Evolutionary conservation across 331 rosid species (phyloP), one percentile per base, ranked within the genome.

Genomic region (Ulmus americana): DNA sequence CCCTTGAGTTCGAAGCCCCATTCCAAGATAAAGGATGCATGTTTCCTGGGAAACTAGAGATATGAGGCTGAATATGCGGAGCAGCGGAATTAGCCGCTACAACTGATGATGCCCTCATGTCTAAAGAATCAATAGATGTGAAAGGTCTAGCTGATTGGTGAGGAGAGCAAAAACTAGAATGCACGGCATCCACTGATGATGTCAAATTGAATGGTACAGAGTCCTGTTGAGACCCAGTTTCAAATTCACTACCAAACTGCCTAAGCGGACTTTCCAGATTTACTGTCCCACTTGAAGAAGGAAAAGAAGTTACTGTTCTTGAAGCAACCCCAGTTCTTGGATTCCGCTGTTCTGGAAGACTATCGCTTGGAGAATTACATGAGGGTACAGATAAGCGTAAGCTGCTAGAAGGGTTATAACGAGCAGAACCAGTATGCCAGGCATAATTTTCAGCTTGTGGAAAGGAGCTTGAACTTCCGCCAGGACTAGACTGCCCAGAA

Each of bases 401-500:
- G 66, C 70, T 74, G 68, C 82, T 69, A 22, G 90, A 76, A 79
- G 76, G 79, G 76, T 70, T 77, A 67, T 58, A 70, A 65, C 59
- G 75, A 64, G 75, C 70, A 62, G 82, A 62, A 75, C 52, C 57
- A 45, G 78, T 42, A 66, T 75, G 74, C 95, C 80, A 76, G 18
- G 54, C 70, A 61, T 63, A 66, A 70, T 73, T 76, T 72, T 77
- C 91, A 65, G 81, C 57, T 72, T 79, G 84, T 11, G 66, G 59
- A 61, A 71, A 61, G 42, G 85, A 74, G 82, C 81, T 81, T 42
- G 88, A 89, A 75, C 87, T 84, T 75, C 77, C 88, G 57, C 83
- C 83, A 5, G 82, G 55, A 65, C 79, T 76, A 45, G 80, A 71
- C 63, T 80, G 87, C 61, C 77, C 70, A 64, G 96, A 80, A 74